Evolutionary conservation across 305 asterid species (phyloP), one percentile per base, ranked within the genome.

Genomic region (Vinca major): DNA sequence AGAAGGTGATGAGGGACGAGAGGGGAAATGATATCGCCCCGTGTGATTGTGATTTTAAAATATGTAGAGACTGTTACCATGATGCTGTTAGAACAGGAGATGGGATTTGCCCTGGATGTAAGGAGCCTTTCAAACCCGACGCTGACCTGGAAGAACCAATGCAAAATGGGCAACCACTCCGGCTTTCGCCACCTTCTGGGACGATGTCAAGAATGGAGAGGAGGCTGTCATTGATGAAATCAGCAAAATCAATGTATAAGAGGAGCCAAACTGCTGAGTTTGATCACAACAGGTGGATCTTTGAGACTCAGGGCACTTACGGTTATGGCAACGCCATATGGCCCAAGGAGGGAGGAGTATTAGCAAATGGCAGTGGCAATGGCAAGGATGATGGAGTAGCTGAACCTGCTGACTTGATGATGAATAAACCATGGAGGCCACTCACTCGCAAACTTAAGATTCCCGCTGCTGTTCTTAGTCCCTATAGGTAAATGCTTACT

Each of bases 311-410:
- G 73, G 96, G 91, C 14, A 88, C 96, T 3, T 90, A 90, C 50
- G 96, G 96, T 7, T 90, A 88, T 71, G 96, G 96, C 12, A 90
- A 90, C 44, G 96, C 96, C 40, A 82, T 86, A 75, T 90, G 96
- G 96, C 92, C 91, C 2, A 88, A 88, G 80, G 92, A 86, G 67
- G 86, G 86, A 58, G 84, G 74, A n/a, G n/a, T n/a, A 48, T 79
- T 76, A 65, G 84, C 70, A 10, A 71, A 79, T 66, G 86, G n/a
- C n/a, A n/a, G n/a, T n/a, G n/a, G n/a, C n/a, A n/a, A n/a, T n/a
- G n/a, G 86, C 66, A 84, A 84, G 70, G 80, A 74, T 68, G 82
- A 81, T 19, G 78, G 77, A 11, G 49, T 50, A 48, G 82, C 66
- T 41, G 91, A 85, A 71, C 78, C 90, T 47, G 45, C 86, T 21